phyloP scores from a whole-genome alignment of 208 protist species.

The Crithidia expoeki region DNA sequence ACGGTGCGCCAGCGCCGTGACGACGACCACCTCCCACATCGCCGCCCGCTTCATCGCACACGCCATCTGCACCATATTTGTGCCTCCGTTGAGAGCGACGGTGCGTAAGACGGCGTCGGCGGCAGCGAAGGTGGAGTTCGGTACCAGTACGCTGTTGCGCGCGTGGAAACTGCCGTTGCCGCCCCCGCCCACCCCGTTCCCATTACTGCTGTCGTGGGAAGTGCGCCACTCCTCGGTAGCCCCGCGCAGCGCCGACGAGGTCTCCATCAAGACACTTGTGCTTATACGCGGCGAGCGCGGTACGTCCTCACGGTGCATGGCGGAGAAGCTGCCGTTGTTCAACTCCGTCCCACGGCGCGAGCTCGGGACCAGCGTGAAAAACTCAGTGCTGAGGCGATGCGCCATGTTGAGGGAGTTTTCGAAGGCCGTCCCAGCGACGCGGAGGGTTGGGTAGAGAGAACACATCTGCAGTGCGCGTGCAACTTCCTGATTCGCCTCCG shows the following conservation, averaged over 20 bases:
- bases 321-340: constrained; percentile 1
- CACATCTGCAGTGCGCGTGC: constrained; percentile 71
- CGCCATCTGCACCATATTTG: constrained; percentile 57
- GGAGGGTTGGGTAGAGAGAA: constrained; percentile 74
- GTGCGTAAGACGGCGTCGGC: constrained; percentile 16
- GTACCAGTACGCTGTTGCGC: neutral
- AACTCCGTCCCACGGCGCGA: neutral
- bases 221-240: constrained; percentile 27
- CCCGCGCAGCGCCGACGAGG: constrained; percentile 30
- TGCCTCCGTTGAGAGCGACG: constrained; percentile 14
- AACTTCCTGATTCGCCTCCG: constrained; percentile 26
- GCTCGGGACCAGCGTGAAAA: constrained; percentile 8
- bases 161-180: neutral
- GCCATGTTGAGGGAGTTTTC: constrained; percentile 58
- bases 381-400: constrained; percentile 19
- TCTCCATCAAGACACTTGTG: constrained; percentile 22
- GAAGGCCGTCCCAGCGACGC: constrained; percentile 72
- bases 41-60: constrained; percentile 70
- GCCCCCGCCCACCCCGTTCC: neutral
- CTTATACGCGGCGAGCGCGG: constrained; percentile 10
- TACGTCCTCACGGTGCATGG: neutral
- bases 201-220: constrained; percentile 5
- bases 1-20: constrained; percentile 39
- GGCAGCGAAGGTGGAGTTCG: neutral
- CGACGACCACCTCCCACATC: constrained; percentile 78